Evolutionary conservation across 2,329 filamentous ascomycete genomes (phyloP), one percentile per base, ranked within the genome.

Genomic region (Sordariomycetes sp.): DNA sequence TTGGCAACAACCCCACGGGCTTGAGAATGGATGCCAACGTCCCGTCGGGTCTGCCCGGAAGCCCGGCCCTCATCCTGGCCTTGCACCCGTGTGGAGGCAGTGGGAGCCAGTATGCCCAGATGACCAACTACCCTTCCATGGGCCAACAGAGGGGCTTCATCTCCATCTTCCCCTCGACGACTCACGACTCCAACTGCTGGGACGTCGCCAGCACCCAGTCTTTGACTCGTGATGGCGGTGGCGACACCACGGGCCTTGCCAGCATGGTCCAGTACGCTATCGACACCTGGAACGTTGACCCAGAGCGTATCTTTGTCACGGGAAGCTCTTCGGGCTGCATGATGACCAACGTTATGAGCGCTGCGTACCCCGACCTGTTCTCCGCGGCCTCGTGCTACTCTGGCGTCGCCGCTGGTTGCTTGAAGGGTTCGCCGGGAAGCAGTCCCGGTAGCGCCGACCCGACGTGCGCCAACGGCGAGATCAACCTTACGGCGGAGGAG

Each of bases 101-200:
- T 2, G 72, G 65, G 2, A 49, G 61, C 38, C 62, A 57, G 7
- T 75, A 69, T 53, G 70, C 65, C 46, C 53, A 44, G 10, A 58
- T 61, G 40, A 66, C 64, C 2, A 29, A 21, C 3, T 76, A 74
- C 46, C 63, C 66, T 20, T 57, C 55, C 3, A 58, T 70, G 14
- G 70, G 73, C 12, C 69, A 75, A 39, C 49, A 57, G 29, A 57
- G 69, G 38, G 70, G 70, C 36, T 75, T 73, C 53, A 73, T 79
- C 41, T 46, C 60, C 25, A 60, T 66, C 46, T 68, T 62, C 44
- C 64, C 64, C 10, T 59, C 57, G 43, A 61, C 54, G 19, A 46
- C 47, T 18, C 59, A 56, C 30, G 60, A 49, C 33, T 30, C 30
- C 30, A 39, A 39, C 27, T 78, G 74, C 54, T 78, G 72, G 64